Evolutionary conservation across 2,329 filamentous ascomycete genomes (phyloP), one percentile per base, ranked within the genome.

Genomic region (Davidsoniella neocaledoniae): DNA sequence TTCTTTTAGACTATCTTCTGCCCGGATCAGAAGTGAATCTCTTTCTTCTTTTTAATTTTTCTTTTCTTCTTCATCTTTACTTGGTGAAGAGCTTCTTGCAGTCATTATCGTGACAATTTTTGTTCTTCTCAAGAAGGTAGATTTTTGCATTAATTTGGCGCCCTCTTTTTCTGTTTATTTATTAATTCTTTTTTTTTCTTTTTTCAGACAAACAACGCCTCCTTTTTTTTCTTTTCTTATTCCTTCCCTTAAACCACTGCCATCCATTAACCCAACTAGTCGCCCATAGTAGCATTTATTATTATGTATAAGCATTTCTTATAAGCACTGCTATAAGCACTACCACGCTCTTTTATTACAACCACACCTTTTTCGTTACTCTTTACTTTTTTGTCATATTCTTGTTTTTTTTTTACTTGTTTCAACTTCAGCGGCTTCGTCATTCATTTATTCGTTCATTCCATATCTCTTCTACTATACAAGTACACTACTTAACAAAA

Each of bases 161-260:
- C 17, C 40, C 16, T 42, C 40, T 42, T n/a, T 42, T 2, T 12
- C 40, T 23, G 12, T 42, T 42, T 42, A 16, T 42, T 42, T 19
- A 44, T 33, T 33, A 29, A 29, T 6, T 5, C 5, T 38, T 16
- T 46, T 16, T 38, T 16, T 37, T 16, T 37, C 44, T 36, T 23
- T 21, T 23, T 14, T 16, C 26, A 23, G 37, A 26, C 44, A 46
- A 29, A 37, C 38, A 36, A 46, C 44, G 44, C 44, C 44, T 46
- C 29, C 29, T 46, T 46, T 45, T 33, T 43, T 33, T 36, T n/a
- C n/a, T n/a, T n/a, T n/a, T n/a, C n/a, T n/a, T n/a, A n/a, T n/a
- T n/a, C n/a, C n/a, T n/a, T n/a, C n/a, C n/a, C n/a, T n/a, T n/a
- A n/a, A n/a, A n/a, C n/a, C n/a, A n/a, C n/a, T n/a, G n/a, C n/a